A percentile compares a stretch with the other conserved stretches of the same genome.
phyloP scores from a whole-genome alignment of 2,329 filamentous ascomycete species.

The Diatrype stigma region DNA sequence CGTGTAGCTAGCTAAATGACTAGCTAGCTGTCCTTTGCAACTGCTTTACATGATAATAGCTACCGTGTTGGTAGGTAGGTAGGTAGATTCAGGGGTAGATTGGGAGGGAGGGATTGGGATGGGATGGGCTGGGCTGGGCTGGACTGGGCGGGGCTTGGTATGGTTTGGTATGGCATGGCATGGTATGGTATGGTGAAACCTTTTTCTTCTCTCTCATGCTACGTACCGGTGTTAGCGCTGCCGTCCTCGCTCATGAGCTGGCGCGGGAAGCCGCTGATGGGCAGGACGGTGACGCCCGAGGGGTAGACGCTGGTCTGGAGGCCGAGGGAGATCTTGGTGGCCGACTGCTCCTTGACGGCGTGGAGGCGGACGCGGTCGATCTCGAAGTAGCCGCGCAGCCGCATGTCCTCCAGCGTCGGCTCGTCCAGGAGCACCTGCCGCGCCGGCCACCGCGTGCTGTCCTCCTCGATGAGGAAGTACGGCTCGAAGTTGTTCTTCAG shows the following conservation, averaged over 20 bases:
- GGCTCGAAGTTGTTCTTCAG: slow-evolving; percentile 29
- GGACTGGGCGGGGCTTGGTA: too few relatives aligned
- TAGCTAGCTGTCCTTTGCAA: too few relatives aligned
- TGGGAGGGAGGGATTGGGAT: too few relatives aligned
- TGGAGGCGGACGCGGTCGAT: slow-evolving; percentile 22
- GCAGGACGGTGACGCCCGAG: slow-evolving; percentile 21
- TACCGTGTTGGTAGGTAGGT: too few relatives aligned
- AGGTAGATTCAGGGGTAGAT: too few relatives aligned
- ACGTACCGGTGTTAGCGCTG: slow-evolving; percentile 1
- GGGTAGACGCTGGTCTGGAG: slow-evolving; percentile 18
- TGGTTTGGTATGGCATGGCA: too few relatives aligned
- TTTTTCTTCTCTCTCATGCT: too few relatives aligned
- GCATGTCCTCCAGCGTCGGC: slow-evolving; percentile 26
- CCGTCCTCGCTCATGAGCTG: slow-evolving; percentile 26
- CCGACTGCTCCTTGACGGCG: slow-evolving; percentile 17
- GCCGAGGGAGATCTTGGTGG: slow-evolving; percentile 24
- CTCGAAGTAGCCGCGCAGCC: slow-evolving; percentile 25
- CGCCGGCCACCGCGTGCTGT: slow-evolving; percentile 13
- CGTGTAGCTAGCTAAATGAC: too few relatives aligned
- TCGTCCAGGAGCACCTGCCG: slow-evolving; percentile 22
- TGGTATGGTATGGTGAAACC: too few relatives aligned
- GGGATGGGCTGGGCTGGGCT: too few relatives aligned
- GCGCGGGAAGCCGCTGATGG: slow-evolving; percentile 28
- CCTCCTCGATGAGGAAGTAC: slow-evolving; percentile 26
- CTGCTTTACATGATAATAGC: too few relatives aligned